These are phyloP conservation scores for Phytophthora pluvialis DNA, from an alignment of 352 stramenopile genomes.

Conservation along the genomic window DNA sequence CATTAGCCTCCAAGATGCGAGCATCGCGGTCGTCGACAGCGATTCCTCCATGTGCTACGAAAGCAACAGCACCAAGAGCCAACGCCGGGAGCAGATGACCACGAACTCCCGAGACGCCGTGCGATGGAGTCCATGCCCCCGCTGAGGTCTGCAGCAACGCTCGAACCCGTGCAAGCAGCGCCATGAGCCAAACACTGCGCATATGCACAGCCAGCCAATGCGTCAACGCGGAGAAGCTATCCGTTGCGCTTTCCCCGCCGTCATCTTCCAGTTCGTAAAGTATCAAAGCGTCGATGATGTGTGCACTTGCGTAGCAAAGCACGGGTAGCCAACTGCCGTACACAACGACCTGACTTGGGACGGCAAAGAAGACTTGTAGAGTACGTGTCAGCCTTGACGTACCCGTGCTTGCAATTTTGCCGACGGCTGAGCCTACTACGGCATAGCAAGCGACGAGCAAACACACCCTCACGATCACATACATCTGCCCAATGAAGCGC, in stretches of 20 bases:
- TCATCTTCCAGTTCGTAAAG: constrained; percentile 59
- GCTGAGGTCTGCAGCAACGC: constrained; percentile 56
- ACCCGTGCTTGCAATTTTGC: neutral
- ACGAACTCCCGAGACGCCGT: constrained; percentile 50
- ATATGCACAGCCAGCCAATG: constrained; percentile 54
- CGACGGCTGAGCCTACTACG: constrained; percentile 23
- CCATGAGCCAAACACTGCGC: constrained; percentile 57
- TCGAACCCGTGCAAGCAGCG: constrained; percentile 47
- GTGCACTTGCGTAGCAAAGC: constrained; percentile 52
- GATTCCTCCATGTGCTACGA: constrained; percentile 44
- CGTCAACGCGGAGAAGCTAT: constrained; percentile 42
- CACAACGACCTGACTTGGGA: constrained; percentile 59
- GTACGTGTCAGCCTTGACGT: constrained; percentile 21
- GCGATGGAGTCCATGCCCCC: constrained; percentile 52
- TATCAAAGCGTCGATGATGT: constrained; percentile 59
- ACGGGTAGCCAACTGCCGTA: constrained; percentile 62
- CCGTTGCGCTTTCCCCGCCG: constrained; percentile 42
- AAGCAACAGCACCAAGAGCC: constrained; percentile 43
- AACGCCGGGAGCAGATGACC: constrained; percentile 48
- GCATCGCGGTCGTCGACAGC: constrained; percentile 46
- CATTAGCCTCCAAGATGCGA: constrained; percentile 59
- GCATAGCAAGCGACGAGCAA: constrained; percentile 42
- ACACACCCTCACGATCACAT: constrained; percentile 46
- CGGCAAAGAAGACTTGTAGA: constrained; percentile 47
- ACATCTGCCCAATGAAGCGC: constrained; percentile 53